Percentiles rank a stretch among this genome's conserved stretches.
phyloP scores from a whole-genome alignment of 352 stramenopile species.

The Phytopythium chamaehyphon region DNA sequence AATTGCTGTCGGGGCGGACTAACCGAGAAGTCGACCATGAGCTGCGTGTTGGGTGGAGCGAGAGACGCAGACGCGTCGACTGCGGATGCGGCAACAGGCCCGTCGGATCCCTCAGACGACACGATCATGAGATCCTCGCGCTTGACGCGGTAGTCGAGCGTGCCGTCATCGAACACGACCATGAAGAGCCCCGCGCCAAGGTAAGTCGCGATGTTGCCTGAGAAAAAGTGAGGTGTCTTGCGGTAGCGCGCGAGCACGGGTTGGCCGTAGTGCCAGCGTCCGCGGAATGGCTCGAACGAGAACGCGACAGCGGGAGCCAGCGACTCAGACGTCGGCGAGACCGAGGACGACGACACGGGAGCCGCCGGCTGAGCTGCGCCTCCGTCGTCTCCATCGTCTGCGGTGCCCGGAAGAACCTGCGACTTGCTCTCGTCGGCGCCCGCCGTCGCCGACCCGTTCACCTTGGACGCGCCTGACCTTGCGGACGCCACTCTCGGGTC shows the following conservation, averaged over 20 bases:
- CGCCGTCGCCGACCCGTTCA: background rate
- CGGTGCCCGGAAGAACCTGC: background rate
- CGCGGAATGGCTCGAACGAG: constrained; percentile 49
- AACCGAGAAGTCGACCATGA: constrained; percentile 53
- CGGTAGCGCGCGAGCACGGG: constrained; percentile 63
- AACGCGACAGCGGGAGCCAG: background rate
- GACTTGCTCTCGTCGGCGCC: background rate
- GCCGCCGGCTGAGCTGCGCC: background rate
- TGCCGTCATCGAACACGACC: constrained; percentile 76
- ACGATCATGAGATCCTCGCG: constrained; percentile 56
- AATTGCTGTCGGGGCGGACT: constrained; percentile 28
- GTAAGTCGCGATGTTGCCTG: constrained; percentile 74
- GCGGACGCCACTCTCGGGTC: too few relatives aligned
- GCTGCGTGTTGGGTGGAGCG: constrained; percentile 12
- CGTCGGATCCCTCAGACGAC: constrained; percentile 16
- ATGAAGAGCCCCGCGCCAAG: constrained; percentile 65
- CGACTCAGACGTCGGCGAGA: background rate
- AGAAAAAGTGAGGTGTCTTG: constrained; percentile 74
- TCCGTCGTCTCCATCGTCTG: background rate
- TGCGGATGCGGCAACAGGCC: background rate
- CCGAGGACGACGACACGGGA: background rate
- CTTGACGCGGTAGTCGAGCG: constrained; percentile 61
- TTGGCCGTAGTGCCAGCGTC: constrained; percentile 61
- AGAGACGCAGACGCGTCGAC: background rate
- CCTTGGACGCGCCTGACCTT: background rate